A percentile compares a stretch with the other conserved stretches of the same genome.
Evolutionary conservation across 805 yeast species (phyloP).

Genomic region (Cyberlindnera galapagoensis): DNA sequence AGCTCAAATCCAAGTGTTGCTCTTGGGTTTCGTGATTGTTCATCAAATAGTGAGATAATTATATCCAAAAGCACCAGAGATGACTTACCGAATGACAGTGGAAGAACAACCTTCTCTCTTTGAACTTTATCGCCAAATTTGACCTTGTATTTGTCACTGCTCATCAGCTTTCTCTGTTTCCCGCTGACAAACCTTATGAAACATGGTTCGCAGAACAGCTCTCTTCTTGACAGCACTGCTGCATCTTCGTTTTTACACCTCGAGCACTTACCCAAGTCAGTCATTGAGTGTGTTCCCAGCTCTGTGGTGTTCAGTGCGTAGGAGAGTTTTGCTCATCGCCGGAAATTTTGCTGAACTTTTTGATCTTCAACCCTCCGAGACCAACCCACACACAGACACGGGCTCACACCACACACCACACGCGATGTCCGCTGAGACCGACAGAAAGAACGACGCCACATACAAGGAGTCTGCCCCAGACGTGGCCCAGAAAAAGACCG

Average conservation of each 20-base stretch:
- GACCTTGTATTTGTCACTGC: slow-evolving; percentile 63
- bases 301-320: too few relatives aligned
- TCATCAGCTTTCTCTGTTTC: slow-evolving; percentile 76
- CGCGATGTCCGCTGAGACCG: too few relatives aligned
- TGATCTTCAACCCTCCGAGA: too few relatives aligned
- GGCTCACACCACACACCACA: too few relatives aligned
- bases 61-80: slow-evolving; percentile 68
- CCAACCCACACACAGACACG: too few relatives aligned
- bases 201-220: slow-evolving; percentile 59
- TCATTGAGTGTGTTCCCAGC: too few relatives aligned
- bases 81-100: slow-evolving; percentile 61
- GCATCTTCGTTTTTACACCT: slow-evolving; percentile 43
- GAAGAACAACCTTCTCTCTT: slow-evolving; percentile 44
- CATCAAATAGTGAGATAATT: slow-evolving; percentile 49
- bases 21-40: slow-evolving; percentile 54
- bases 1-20: slow-evolving; percentile 66
- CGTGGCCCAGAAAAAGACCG: slow-evolving; percentile 28
- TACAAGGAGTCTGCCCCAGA: slow-evolving; percentile 20
- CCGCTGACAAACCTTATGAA: slow-evolving; percentile 67
- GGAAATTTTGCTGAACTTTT: too few relatives aligned
- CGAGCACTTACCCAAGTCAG: slow-evolving; percentile 16
- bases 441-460: slow-evolving; percentile 14
- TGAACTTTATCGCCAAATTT: slow-evolving; percentile 44
- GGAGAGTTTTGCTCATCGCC: too few relatives aligned
- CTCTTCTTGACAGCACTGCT: slow-evolving; percentile 50